phyloP scores from a whole-genome alignment of 164 flowering plant species.

The Vitis cinerea region DNA sequence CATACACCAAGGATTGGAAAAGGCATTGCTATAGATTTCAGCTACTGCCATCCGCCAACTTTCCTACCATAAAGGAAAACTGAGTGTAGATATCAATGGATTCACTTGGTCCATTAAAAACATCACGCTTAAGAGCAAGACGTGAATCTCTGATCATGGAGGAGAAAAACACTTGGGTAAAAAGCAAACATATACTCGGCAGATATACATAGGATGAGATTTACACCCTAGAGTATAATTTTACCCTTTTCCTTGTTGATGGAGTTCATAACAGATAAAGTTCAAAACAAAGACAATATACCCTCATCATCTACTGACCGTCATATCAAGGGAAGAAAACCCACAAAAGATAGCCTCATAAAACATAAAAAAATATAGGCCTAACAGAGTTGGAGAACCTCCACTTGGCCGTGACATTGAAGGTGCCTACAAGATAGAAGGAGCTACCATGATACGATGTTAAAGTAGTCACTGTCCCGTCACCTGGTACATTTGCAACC shows the following conservation, averaged over 20 bases:
- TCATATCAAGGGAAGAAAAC: background rate
- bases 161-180: too few relatives aligned
- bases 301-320: conserved; percentile 3
- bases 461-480: background rate
- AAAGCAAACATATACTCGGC: background rate
- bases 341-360: background rate
- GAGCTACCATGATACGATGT: too few relatives aligned
- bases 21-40: too few relatives aligned
- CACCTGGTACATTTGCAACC: conserved; percentile 13
- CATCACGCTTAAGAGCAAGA: too few relatives aligned
- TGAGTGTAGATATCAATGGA: too few relatives aligned
- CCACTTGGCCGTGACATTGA: background rate
- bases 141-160: too few relatives aligned
- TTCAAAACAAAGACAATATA: background rate
- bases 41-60: too few relatives aligned
- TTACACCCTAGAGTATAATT: background rate
- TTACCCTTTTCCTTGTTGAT: conserved; percentile 4
- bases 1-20: too few relatives aligned
- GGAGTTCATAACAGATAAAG: background rate
- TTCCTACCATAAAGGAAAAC: too few relatives aligned
- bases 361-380: background rate
- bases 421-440: conserved; percentile 5
- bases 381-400: background rate
- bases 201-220: conserved; percentile 4
- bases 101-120: too few relatives aligned